Evolutionary conservation across 305 asterid species (phyloP), one percentile per base, ranked within the genome.

Genomic region (Plantago coronopus): DNA sequence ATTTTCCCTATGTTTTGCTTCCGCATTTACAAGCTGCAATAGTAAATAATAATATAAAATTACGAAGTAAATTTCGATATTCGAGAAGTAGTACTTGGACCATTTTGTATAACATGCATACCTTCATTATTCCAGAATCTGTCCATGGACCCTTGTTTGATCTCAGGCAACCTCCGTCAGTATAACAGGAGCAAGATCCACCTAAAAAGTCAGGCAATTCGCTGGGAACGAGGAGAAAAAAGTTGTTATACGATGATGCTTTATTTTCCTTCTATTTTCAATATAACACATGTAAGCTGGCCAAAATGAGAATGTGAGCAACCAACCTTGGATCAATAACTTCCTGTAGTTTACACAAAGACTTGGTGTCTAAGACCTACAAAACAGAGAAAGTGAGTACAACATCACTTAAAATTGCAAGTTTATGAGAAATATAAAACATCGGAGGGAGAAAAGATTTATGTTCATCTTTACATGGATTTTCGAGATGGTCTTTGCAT

Each of bases 81-180:
- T 25, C 14, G n/a, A n/a, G n/a, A 43, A 31, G 17, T 5, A 27
- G 31, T 34, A 34, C 12, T 34, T 34, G 40, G 40, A 34, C 10
- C 40, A 31, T 34, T 2, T 8, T 34, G 12, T 34, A 8, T 2
- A 34, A 5, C 19, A 38, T 13, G 43, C 21, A 64, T 48, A 54
- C 61, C 69, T 44, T 54, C 69, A 54, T 54, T 12, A 64, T 25
- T 25, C 83, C 95, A 60, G 91, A 95, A 79, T 89, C 94, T 76
- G 71, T 87, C 98, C 98, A 91, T 40, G 98, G 98, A 64, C 98
- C 98, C 83, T 80, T 82, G 73, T 78, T 83, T 29, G 98, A 86
- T 76, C 81, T 82, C 67, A 91, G 86, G 72, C 98, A 91, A 64
- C 99, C 97, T 64, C 96, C 96, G 72, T 94, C 96, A 46, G 59